Percentiles rank a stretch among this genome's conserved stretches.
phyloP scores from a whole-genome alignment of 768 basidiomycete species.

The Suillus ampliporus region DNA sequence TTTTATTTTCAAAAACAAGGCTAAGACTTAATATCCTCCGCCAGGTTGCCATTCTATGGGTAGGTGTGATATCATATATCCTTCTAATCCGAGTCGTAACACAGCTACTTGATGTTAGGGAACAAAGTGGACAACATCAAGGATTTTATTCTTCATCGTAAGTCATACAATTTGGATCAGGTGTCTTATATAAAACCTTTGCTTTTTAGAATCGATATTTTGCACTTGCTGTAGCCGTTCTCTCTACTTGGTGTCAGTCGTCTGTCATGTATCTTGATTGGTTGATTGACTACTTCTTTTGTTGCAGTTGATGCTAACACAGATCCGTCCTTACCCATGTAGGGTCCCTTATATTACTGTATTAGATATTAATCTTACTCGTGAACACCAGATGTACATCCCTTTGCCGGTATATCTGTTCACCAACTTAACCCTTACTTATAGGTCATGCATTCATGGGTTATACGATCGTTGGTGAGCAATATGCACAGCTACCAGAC shows the following conservation, averaged over 20 bases:
- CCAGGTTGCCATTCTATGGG: conserved; percentile 11
- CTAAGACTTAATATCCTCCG: neutral
- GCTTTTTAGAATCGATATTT: conserved; percentile 9
- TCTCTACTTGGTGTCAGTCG: conserved; percentile 3
- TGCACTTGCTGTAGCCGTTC: neutral
- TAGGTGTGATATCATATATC: neutral
- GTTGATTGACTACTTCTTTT: neutral
- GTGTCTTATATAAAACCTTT: neutral
- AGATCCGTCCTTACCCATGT: neutral
- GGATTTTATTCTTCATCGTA: conserved; percentile 11
- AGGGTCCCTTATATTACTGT: neutral
- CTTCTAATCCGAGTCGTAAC: too few species aligned
- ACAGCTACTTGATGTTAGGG: neutral
- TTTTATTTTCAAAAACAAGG: neutral
- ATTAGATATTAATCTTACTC: neutral
- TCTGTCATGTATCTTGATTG: neutral
- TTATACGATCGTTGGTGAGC: neutral
- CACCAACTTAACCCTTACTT: neutral
- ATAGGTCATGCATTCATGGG: conserved; percentile 1
- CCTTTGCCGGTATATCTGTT: neutral
- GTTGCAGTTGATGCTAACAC: neutral
- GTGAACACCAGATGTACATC: neutral
- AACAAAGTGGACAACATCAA: neutral
- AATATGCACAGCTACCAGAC: neutral
- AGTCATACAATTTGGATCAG: neutral